These are phyloP conservation scores for Acmispon strigosus DNA, from an alignment of 306 rosid genomes.

Conservation along the genomic window DNA sequence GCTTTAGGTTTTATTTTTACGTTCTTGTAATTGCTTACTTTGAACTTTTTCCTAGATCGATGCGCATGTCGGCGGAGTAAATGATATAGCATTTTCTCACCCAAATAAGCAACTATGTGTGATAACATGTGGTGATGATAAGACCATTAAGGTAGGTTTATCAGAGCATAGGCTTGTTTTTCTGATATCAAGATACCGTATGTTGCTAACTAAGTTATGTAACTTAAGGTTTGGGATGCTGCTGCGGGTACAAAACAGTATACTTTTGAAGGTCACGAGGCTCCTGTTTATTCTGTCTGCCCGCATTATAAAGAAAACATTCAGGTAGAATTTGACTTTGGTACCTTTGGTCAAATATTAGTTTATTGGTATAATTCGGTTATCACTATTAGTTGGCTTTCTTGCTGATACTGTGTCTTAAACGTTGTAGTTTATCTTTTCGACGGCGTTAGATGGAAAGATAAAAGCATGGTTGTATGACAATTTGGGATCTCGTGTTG, in stretches of 20 bases:
- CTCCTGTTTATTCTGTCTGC: slow-evolving; percentile 94
- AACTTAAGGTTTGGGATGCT: slow-evolving; percentile 92
- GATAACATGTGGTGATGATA: slow-evolving; percentile 95
- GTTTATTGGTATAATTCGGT: not conserved
- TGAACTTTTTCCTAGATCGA: slow-evolving; percentile 61
- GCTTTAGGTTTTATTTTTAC: slow-evolving; percentile 1
- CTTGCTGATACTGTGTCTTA: slow-evolving; percentile 6
- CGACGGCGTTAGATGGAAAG: slow-evolving; percentile 93
- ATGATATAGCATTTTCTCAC: slow-evolving; percentile 92
- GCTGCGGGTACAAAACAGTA: slow-evolving; percentile 64
- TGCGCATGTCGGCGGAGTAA: slow-evolving; percentile 95
- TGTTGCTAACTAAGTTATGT: slow-evolving; percentile 24
- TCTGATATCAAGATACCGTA: not conserved
- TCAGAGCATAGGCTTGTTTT: slow-evolving; percentile 19
- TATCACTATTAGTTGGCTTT: slow-evolving; percentile 6
- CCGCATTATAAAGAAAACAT: slow-evolving; percentile 93
- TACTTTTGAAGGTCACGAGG: slow-evolving; percentile 96
- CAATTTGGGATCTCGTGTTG: slow-evolving; percentile 99
- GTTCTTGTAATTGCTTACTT: slow-evolving; percentile 5
- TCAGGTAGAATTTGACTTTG: slow-evolving; percentile 48
- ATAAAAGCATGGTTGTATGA: slow-evolving; percentile 98
- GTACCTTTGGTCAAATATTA: not conserved
- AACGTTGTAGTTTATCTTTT: slow-evolving; percentile 72
- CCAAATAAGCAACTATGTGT: slow-evolving; percentile 95
- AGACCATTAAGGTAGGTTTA: slow-evolving; percentile 77